Conservation (phyloP, 2,329 filamentous ascomycete species). For the Colletotrichum falcatum region DNA sequence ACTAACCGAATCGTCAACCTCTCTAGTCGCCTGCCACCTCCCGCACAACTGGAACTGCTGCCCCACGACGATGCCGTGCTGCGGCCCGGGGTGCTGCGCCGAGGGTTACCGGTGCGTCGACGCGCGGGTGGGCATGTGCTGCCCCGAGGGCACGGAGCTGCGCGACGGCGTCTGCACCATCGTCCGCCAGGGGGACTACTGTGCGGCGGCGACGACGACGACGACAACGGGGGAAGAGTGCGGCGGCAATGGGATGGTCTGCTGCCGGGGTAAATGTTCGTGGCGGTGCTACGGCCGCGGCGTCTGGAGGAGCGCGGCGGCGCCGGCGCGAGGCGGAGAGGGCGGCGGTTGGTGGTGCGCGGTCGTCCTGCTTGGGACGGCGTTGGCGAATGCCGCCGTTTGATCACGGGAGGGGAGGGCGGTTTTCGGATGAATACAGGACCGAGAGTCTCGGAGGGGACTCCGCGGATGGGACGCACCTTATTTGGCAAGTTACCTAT, state of each 20-base stretch:
- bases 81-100: constrained; percentile 35
- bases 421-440: neutral
- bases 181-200: constrained; percentile 20
- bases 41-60: constrained; percentile 40
- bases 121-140: constrained; percentile 26
- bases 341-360: neutral
- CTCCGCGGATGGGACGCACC: neutral
- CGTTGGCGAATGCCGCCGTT: neutral
- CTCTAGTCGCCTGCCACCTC: constrained; percentile 26
- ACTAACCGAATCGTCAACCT: neutral
- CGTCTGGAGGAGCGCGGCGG: neutral
- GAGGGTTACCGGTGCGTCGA: constrained; percentile 27
- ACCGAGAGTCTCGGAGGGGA: no score
- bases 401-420: neutral
- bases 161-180: constrained; percentile 21
- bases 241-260: neutral
- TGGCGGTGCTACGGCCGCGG: neutral
- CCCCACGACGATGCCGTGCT: constrained; percentile 10
- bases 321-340: no score
- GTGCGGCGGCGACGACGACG: neutral
- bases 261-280: constrained; percentile 15
- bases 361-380: neutral
- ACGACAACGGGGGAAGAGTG: constrained; percentile 1
- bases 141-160: constrained; percentile 12
- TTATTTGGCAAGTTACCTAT: neutral